Evolutionary conservation across 208 protist genomes (phyloP), one percentile per base, ranked within the genome.

Genomic region (Herpetomonas tarakana): DNA sequence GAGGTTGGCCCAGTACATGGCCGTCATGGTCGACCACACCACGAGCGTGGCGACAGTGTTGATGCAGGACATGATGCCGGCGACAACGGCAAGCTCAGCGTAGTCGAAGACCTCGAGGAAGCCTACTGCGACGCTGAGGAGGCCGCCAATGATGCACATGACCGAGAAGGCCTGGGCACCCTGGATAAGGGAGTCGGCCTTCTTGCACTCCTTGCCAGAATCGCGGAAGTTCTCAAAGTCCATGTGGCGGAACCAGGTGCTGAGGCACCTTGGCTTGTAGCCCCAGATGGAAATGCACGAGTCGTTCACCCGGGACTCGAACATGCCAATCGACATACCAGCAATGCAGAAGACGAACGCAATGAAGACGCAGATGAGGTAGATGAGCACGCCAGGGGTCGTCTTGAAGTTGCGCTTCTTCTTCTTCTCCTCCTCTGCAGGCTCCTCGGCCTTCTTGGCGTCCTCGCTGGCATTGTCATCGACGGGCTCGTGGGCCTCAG

Each of bases 151-250:
- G 59, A 83, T 65, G 65, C 63, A 83, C 76, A 83, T 83, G 58
- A 83, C 72, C 14, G 76, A 83, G 66, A 83, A 83, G 47, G 76
- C 71, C 66, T 83, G 76, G 14, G 76, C 76, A 58, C 63, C 76
- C 58, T 83, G 61, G 25, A 74, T 73, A 35, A 83, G 66, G 12
- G 71, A 78, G 57, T 79, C 57, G 39, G 47, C 71, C 68, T 83
- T 83, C 58, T 78, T 65, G 72, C 76, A 83, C 53, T 41, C n/a
- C 2, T 35, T 19, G 19, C 65, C 61, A 16, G 50, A 44, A 38
- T 16, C 26, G 50, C 39, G 52, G 60, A 72, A 76, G 35, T 66
- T 27, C 24, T 77, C 58, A 55, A 59, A 79, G 55, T 79, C 52
- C 26, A 71, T 66, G 63, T 71, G 71, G 28, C 66, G 68, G 69